phyloP scores from a whole-genome alignment of 1,139 yeast genomes.

The Yamadazyma jaroonii region DNA sequence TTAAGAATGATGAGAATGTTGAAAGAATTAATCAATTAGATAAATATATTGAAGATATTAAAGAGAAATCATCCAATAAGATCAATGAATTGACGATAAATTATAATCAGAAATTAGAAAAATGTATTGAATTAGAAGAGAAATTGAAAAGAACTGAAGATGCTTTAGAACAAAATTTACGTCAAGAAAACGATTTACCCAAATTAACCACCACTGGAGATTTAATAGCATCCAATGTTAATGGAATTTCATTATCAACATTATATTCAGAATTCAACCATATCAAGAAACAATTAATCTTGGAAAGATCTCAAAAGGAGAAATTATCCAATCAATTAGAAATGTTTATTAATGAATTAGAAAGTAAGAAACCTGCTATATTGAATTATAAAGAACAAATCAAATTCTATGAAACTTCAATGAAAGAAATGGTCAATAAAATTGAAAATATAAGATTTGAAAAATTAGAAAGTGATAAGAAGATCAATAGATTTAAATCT shows the following conservation, averaged over 20 bases:
- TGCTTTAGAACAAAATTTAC: constrained; percentile 39
- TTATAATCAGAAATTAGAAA: constrained; percentile 32
- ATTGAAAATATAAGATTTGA: constrained; percentile 37
- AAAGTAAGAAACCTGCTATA: constrained; percentile 74
- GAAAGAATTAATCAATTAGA: constrained; percentile 51
- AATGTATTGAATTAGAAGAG: constrained; percentile 31
- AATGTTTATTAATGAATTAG: constrained; percentile 71
- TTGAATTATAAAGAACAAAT: constrained; percentile 60
- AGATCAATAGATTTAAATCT: constrained; percentile 28
- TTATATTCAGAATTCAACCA: constrained; percentile 65
- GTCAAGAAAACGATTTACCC: constrained; percentile 40
- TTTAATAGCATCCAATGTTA: constrained; percentile 44
- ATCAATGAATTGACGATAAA: constrained; percentile 21
- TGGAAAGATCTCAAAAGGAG: constrained; percentile 71
- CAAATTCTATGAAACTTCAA: constrained; percentile 40
- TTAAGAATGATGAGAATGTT: constrained; percentile 45
- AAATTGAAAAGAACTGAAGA: constrained; percentile 40
- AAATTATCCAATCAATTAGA: constrained; percentile 70
- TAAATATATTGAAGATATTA: constrained; percentile 38
- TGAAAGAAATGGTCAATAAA: constrained; percentile 39
- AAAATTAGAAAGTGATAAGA: constrained; percentile 41
- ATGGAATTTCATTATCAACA: constrained; percentile 65
- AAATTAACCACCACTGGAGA: constrained; percentile 36
- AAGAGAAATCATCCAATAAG: constrained; percentile 32
- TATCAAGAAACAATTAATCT: constrained; percentile 62